These are phyloP conservation scores for Leccinum truebloodii DNA, from an alignment of 768 basidiomycete species.

Conservation along the genomic window DNA sequence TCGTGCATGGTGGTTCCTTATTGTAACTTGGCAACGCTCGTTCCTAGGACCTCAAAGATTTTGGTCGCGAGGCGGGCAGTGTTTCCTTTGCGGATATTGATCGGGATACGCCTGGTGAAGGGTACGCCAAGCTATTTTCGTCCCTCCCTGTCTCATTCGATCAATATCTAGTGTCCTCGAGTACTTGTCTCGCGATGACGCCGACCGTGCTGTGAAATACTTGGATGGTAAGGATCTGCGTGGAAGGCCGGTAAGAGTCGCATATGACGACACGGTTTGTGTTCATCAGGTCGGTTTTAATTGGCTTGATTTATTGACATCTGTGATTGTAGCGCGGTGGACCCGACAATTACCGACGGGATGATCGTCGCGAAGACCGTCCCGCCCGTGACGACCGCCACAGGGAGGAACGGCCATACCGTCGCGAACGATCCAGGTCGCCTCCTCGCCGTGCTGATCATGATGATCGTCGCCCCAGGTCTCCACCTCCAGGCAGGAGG, in stretches of 20 bases:
- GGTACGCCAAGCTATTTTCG: conserved; percentile 51
- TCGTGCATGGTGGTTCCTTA: conserved; percentile 10
- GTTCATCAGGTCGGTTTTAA: neutral
- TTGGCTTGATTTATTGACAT: neutral
- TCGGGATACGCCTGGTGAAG: conserved; percentile 80
- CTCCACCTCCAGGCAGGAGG: conserved; percentile 72
- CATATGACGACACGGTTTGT: conserved; percentile 61
- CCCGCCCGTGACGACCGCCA: conserved; percentile 54
- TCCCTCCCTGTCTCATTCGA: conserved; percentile 3
- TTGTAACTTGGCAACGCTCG: conserved; percentile 31
- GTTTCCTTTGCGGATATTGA: conserved; percentile 97
- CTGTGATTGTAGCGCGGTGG: conserved; percentile 52
- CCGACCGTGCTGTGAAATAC: conserved; percentile 89
- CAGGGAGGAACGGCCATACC: conserved; percentile 52
- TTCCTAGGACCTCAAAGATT: conserved; percentile 94
- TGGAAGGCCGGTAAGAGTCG: conserved; percentile 76
- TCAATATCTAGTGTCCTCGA: conserved; percentile 71
- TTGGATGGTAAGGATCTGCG: conserved; percentile 87
- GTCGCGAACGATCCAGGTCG: conserved; percentile 84
- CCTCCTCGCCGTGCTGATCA: conserved; percentile 70
- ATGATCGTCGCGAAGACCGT: conserved; percentile 66
- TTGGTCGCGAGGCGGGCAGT: conserved; percentile 90
- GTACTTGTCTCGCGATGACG: conserved; percentile 85
- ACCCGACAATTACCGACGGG: conserved; percentile 74
- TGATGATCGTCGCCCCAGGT: conserved; percentile 82